phyloP scores from a whole-genome alignment of 129 eudicot species.

The Tanacetum coccineum region DNA sequence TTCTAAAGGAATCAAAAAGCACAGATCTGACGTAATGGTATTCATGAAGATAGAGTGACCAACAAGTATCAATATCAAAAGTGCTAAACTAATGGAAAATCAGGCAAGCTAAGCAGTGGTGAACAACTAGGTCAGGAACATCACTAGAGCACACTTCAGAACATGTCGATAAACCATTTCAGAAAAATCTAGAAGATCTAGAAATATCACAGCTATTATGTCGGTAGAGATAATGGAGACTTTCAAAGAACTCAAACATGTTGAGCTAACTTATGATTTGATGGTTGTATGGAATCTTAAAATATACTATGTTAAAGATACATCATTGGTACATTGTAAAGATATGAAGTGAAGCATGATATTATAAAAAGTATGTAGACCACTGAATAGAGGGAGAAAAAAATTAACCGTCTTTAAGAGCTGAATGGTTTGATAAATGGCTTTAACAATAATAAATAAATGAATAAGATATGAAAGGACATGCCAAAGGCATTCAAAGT shows the following conservation, averaged over 20 bases:
- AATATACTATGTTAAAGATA: background rate
- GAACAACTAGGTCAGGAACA: background rate
- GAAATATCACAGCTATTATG: background rate
- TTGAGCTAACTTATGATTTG: too few relatives aligned
- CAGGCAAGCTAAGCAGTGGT: background rate
- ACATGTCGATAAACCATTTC: background rate
- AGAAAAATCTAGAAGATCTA: background rate
- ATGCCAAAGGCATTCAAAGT: too few relatives aligned
- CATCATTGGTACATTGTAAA: background rate
- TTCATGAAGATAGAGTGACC: background rate
- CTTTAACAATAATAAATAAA: background rate
- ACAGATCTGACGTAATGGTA: background rate
- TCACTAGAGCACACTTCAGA: constrained; percentile 1
- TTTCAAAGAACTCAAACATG: background rate
- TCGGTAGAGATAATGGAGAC: background rate
- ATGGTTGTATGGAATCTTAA: too few relatives aligned
- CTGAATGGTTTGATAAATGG: background rate
- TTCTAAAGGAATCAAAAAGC: too few relatives aligned
- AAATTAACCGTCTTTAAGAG: too few relatives aligned
- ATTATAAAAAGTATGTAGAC: too few relatives aligned
- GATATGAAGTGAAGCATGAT: too few relatives aligned
- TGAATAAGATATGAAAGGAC: too few relatives aligned
- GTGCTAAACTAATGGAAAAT: background rate
- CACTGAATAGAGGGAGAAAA: too few relatives aligned
- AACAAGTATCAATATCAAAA: background rate